These are phyloP conservation scores for Epichloe sibirici DNA, from an alignment of 2,329 filamentous ascomycete species.

Conservation along the genomic window DNA sequence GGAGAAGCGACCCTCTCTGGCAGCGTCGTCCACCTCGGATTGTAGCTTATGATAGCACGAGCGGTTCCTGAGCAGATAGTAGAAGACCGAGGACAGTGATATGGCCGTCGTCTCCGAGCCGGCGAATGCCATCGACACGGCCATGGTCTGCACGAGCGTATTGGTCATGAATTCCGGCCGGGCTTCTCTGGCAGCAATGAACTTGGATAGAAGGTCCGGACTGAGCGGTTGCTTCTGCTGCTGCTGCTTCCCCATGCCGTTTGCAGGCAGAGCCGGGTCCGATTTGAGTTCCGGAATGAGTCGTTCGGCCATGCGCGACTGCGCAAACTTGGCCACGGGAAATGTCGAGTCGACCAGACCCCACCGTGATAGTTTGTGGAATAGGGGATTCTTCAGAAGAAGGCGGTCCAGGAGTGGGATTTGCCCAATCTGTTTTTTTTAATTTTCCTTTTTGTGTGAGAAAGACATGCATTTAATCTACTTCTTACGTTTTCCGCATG, in stretches of 20 bases:
- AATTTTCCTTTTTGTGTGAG: too few relatives aligned
- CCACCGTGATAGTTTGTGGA: constrained; percentile 8
- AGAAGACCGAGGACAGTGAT: constrained; percentile 30
- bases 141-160: constrained; percentile 55
- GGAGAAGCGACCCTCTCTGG: not conserved
- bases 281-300: too few relatives aligned
- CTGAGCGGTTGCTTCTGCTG: constrained; percentile 11
- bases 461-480: too few relatives aligned
- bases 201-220: constrained; percentile 15
- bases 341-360: constrained; percentile 14
- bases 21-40: constrained; percentile 12
- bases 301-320: constrained; percentile 17
- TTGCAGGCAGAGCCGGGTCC: too few relatives aligned
- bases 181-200: constrained; percentile 33
- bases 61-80: constrained; percentile 26
- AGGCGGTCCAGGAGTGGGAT: constrained; percentile 9
- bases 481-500: too few relatives aligned
- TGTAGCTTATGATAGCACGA: constrained; percentile 10
- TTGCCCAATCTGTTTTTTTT: constrained; percentile 11
- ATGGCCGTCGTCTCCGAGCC: constrained; percentile 39
- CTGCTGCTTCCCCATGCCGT: too few relatives aligned
- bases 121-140: constrained; percentile 50
- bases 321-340: constrained; percentile 16
- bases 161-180: constrained; percentile 63
- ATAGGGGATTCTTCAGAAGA: constrained; percentile 38